Evolutionary conservation across 2,329 filamentous ascomycete genomes (phyloP).

Genomic region (Fusarium bactridioides): DNA sequence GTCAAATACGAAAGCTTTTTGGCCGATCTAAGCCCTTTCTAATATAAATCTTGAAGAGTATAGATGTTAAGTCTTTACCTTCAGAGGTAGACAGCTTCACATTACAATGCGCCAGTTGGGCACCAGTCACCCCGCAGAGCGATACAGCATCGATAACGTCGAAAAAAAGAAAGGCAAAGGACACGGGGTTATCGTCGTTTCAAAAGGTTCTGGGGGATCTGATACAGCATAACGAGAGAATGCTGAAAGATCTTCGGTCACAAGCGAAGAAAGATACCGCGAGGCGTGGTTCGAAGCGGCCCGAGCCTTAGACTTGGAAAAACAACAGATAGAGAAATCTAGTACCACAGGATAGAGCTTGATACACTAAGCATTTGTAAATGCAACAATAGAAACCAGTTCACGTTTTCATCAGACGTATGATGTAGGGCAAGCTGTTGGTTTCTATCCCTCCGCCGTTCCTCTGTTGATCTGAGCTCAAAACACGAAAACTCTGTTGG

Average conservation of each 20-base stretch:
- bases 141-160: neutral
- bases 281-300: neutral
- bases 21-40: neutral
- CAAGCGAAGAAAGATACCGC: rapidly evolving
- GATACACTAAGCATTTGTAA: neutral
- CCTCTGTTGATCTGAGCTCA: neutral
- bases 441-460: no score
- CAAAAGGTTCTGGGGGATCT: neutral
- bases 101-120: neutral
- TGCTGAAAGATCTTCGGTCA: neutral
- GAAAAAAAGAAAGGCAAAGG: neutral
- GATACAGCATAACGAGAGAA: neutral
- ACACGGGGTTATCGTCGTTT: neutral
- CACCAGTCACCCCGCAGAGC: neutral
- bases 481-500: rapidly evolving
- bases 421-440: neutral
- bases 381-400: neutral
- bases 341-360: neutral
- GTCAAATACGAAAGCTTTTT: rapidly evolving
- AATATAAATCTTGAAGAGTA: neutral
- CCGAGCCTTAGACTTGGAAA: no score
- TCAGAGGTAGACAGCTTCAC: neutral
- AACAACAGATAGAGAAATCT: neutral
- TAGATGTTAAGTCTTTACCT: neutral
- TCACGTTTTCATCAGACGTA: rapidly evolving